These are phyloP conservation scores for Cardamine resedifolia DNA, from an alignment of 345 rosid genomes.

Conservation along the genomic window DNA sequence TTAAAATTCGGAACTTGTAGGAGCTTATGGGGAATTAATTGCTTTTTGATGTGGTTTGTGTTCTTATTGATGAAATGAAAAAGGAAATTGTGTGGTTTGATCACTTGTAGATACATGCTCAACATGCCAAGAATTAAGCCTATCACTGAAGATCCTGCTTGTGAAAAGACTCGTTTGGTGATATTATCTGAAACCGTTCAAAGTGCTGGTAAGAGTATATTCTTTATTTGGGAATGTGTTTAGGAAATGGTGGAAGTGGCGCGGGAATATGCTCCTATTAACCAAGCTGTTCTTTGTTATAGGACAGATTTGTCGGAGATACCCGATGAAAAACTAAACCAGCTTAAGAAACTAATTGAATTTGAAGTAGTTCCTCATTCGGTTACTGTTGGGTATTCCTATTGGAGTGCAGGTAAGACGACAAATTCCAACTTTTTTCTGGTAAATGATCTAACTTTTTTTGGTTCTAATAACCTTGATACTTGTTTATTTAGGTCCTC, in stretches of 20 bases:
- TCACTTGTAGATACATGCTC: slow-evolving; percentile 64
- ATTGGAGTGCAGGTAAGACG: slow-evolving; percentile 80
- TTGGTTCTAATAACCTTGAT: background rate
- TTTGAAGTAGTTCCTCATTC: slow-evolving; percentile 73
- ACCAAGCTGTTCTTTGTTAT: slow-evolving; percentile 28
- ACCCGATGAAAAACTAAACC: slow-evolving; percentile 55
- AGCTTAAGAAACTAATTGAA: slow-evolving; percentile 57
- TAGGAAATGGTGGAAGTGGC: slow-evolving; percentile 4
- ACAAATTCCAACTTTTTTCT: background rate
- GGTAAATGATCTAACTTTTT: background rate
- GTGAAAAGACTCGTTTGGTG: slow-evolving; percentile 62
- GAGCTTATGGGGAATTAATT: background rate
- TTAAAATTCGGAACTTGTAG: background rate
- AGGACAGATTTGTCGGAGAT: slow-evolving; percentile 71
- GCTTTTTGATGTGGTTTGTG: background rate
- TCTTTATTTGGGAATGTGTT: background rate
- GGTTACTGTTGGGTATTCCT: slow-evolving; percentile 80
- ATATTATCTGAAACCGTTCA: slow-evolving; percentile 70
- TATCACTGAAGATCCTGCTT: slow-evolving; percentile 67
- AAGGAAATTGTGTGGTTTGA: background rate
- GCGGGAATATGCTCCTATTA: slow-evolving; percentile 8
- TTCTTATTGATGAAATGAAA: slow-evolving; percentile 20
- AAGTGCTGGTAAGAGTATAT: slow-evolving; percentile 49
- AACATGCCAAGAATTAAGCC: slow-evolving; percentile 84
- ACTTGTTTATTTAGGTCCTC: slow-evolving; percentile 1